Conservation (phyloP, 2,329 filamentous ascomycete genomes). For the Ambrosiella cleistominuta region DNA sequence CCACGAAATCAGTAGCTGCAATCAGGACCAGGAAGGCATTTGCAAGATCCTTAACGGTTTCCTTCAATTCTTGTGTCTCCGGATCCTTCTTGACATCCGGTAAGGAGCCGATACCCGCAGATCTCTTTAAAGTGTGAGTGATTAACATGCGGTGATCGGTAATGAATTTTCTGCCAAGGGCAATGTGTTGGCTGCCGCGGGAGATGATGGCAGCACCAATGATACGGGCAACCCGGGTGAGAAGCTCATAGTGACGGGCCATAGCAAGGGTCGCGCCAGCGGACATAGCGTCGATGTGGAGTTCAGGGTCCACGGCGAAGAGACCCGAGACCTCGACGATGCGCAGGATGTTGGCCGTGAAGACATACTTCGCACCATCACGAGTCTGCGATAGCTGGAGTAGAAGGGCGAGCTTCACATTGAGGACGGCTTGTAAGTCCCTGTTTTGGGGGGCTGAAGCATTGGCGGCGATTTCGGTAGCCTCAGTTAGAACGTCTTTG, state of each 20-base stretch:
- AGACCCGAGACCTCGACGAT: constrained; percentile 66
- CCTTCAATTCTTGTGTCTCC: constrained; percentile 26
- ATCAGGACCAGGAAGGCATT: constrained; percentile 76
- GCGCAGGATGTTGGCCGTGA: constrained; percentile 76
- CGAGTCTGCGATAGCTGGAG: constrained; percentile 71
- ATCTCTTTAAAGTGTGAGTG: constrained; percentile 76
- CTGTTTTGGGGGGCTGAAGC: constrained; percentile 22
- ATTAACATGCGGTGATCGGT: constrained; percentile 68
- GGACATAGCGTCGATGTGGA: constrained; percentile 41
- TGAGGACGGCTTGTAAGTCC: constrained; percentile 33
- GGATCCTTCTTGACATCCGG: constrained; percentile 16
- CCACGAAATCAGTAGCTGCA: constrained; percentile 64
- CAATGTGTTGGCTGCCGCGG: constrained; percentile 65
- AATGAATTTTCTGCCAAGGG: constrained; percentile 65
- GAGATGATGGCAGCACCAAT: constrained; percentile 67
- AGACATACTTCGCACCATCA: constrained; percentile 67
- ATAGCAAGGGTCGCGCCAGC: constrained; percentile 53
- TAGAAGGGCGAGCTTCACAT: constrained; percentile 67
- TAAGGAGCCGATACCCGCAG: constrained; percentile 50
- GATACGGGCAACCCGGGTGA: constrained; percentile 65
- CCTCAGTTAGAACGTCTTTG: constrained; percentile 56
- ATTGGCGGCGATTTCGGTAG: constrained; percentile 6
- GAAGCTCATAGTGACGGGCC: constrained; percentile 65
- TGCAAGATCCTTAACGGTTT: constrained; percentile 57
- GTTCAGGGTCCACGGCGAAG: constrained; percentile 79